Percentiles rank a stretch among this genome's conserved stretches.
phyloP scores from a whole-genome alignment of 108 stramenopile species.

The Asterionellopsis glacialis region DNA sequence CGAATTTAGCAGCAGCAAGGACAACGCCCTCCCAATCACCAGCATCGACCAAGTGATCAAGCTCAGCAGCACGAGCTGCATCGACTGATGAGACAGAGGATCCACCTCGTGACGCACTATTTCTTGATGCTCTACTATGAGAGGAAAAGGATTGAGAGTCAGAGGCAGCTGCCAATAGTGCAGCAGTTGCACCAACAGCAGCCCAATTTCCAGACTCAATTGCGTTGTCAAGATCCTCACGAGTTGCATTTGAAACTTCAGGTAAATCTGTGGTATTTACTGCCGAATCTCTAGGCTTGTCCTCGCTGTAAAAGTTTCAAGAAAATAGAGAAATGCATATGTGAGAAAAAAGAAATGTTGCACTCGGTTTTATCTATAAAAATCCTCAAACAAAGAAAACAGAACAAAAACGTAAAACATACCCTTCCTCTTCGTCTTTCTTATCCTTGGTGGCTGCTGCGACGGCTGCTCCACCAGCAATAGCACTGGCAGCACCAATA shows the following conservation, averaged over 20 bases:
- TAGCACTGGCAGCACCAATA: conserved; percentile 35
- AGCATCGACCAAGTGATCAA: conserved; percentile 77
- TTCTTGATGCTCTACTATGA: conserved; percentile 34
- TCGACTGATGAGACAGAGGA: conserved; percentile 17
- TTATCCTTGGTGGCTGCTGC: too few species aligned
- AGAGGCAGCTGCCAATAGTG: conserved; percentile 62
- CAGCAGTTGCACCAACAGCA: conserved; percentile 80
- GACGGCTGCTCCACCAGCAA: conserved; percentile 1
- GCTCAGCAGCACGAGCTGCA: conserved; percentile 62
- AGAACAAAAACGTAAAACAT: neutral
- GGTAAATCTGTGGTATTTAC: conserved; percentile 9
- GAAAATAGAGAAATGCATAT: neutral
- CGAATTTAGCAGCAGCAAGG: conserved; percentile 74
- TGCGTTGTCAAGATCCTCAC: conserved; percentile 61
- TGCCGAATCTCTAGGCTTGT: too few species aligned
- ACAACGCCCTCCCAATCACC: conserved; percentile 91
- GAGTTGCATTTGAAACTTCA: conserved; percentile 21
- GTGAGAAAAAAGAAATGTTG: neutral
- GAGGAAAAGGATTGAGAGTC: conserved; percentile 62
- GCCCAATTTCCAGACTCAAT: conserved; percentile 88
- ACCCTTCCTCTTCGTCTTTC: neutral
- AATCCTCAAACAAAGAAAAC: neutral
- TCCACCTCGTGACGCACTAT: conserved; percentile 11
- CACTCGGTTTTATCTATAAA: too few species aligned
- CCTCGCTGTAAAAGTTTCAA: too few species aligned